Evolutionary conservation across 2,329 filamentous ascomycete species (phyloP), one percentile per base, ranked within the genome.

Genomic region (Hypoxylon rubiginosum): DNA sequence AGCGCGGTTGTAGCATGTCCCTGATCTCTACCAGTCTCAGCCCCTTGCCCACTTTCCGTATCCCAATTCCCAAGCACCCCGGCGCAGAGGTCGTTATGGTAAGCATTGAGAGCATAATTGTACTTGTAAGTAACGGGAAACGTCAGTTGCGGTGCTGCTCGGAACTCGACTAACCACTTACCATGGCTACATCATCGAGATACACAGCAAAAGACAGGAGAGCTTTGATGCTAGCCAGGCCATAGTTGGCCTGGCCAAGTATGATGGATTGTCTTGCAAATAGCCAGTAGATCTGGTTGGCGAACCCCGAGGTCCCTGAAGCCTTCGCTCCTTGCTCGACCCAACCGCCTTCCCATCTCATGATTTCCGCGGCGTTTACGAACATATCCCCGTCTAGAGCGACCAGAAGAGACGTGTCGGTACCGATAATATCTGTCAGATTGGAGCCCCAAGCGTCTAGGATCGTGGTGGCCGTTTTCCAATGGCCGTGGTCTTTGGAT

Each of bases 311-410:
- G 0, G 75, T 75, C 1, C 81, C 81, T n/a, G 71, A 64, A 71
- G 70, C 75, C n/a, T 58, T 71, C 0, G 78, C 74, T 1, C 79
- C 78, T 2, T 64, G 28, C 60, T 82, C 80, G 0, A 71, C 70
- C 80, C 80, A 82, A 21, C 72, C 71, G 7, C 79, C 80, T 62
- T 82, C 80, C 78, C 79, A 81, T 30, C 80, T 76, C 79, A 82
- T 80, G 30, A 82, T 81, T 69, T 82, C 81, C 0, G 79, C 81
- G 0, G 80, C 80, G 34, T 82, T 82, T 19, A 75, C 79, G 8
- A 82, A 75, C 15, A 82, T 41, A 21, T 78, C 76, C 1, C 81
- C 80, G 8, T 82, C 79, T 0, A 82, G 67, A 0, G 76, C 79
- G 6, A 82, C 68, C 4, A 82, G 64, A 1, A 82, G 75, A 1